Base-by-base conservation (phyloP, 768 basidiomycete genomes). In the Boletus tylopilopsis region DNA sequence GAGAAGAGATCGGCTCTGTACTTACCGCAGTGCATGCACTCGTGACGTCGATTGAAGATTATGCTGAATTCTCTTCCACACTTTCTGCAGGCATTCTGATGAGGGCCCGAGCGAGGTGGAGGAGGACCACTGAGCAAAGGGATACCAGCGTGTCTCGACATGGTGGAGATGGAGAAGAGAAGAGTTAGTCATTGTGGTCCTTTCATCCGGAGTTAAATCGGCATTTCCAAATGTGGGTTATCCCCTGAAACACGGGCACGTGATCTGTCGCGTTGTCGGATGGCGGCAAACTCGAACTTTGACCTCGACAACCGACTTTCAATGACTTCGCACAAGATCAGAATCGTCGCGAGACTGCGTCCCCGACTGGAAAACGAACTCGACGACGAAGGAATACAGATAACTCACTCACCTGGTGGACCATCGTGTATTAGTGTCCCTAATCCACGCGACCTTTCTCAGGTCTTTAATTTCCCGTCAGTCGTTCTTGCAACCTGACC, bases 391-490 rank as follows among this genome's bases (percentile, higher is more conserved):
- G 76, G 77, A 16, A 70, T 89, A 46, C 71, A 75, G 49, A 74
- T 87, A 36, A 68, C 74, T 41, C 78, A 77, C 43, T 56, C 65
- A 5, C 64, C 74, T 5, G 70, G 68, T 24, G 62, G 68, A 13
- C 67, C 70, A 34, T 79, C 77, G 36, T 77, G 68, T 42, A 81
- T 90, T 51, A 73, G 73, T 21, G 86, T 90, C 6, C 71, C 78
- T 24, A 90, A 90, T 62, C 87, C 87, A 0, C 75, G 86, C 50
- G 84, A 87, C 63, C 60, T 75, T 0, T 72, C 73, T 19, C 84
- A 89, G 63, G 64, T 86, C n/a, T 89, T 89, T 66, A 85, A 82
- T 53, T 91, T 90, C 62, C 85, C 82, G 85, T 87, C 47, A 58
- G 81, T 69, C 21, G 5, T 30, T 30, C 13, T 13, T 13, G 12